These are phyloP conservation scores for Claviceps sp. DNA, from an alignment of 2,329 filamentous ascomycete genomes.

Conservation along the genomic window DNA sequence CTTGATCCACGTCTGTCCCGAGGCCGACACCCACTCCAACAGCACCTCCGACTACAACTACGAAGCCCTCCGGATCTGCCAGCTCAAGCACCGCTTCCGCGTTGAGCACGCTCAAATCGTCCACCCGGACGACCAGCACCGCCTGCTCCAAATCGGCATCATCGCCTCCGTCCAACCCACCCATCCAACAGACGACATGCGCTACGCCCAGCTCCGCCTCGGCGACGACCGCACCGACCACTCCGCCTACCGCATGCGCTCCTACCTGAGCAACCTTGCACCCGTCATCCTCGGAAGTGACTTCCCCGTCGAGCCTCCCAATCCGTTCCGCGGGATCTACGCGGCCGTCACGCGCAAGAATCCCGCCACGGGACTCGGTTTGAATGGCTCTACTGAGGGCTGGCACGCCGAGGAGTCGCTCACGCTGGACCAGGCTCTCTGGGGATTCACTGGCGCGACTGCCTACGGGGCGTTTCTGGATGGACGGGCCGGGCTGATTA, in stretches of 20 bases:
- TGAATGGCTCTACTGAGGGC: constrained; percentile 32
- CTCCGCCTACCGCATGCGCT: constrained; percentile 55
- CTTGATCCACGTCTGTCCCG: constrained; percentile 39
- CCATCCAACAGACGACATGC: constrained; percentile 59
- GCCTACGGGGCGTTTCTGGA: constrained; percentile 48
- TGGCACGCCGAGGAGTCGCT: constrained; percentile 50
- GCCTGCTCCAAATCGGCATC: constrained; percentile 45
- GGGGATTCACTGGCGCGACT: constrained; percentile 47
- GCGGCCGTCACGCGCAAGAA: constrained; percentile 50
- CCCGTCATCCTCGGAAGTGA: constrained; percentile 50
- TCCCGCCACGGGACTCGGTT: constrained; percentile 40
- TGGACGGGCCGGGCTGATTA: constrained; percentile 43
- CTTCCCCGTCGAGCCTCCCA: constrained; percentile 58
- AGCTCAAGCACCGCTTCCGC: constrained; percentile 44
- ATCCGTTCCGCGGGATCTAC: constrained; percentile 56
- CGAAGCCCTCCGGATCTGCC: constrained; percentile 32
- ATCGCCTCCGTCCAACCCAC: constrained; percentile 60
- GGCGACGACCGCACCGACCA: constrained; percentile 37
- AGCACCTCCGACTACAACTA: constrained; percentile 9
- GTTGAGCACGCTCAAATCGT: constrained; percentile 63
- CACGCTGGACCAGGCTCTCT: constrained; percentile 43
- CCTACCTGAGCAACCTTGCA: constrained; percentile 33
- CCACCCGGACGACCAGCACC: constrained; percentile 47
- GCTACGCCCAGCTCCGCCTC: constrained; percentile 48
- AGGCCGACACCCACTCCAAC: constrained; percentile 16